Evolutionary conservation across 164 flowering plant genomes (phyloP).

Genomic region (Nymphaea thermarum): DNA sequence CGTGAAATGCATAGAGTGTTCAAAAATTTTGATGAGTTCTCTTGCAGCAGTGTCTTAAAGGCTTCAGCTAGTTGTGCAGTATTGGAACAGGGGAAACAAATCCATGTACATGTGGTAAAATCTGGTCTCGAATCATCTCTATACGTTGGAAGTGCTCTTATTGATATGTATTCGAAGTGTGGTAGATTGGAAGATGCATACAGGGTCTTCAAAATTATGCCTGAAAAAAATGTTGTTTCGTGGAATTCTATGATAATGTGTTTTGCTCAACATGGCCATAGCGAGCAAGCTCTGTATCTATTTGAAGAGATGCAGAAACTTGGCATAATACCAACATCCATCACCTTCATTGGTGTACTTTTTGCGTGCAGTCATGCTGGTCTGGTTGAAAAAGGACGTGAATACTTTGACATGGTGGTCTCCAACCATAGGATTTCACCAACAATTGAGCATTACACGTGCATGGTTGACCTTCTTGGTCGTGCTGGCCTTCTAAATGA

Average conservation of each 20-base stretch:
- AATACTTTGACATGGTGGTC: slow-evolving; percentile 3
- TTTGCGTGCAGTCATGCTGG: slow-evolving; percentile 6
- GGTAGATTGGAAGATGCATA: slow-evolving; percentile 6
- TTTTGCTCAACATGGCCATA: slow-evolving; percentile 5
- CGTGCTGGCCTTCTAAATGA: slow-evolving; percentile 3
- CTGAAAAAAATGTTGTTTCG: slow-evolving; percentile 4
- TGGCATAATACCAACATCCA: slow-evolving; percentile 1
- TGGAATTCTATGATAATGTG: slow-evolving; percentile 7
- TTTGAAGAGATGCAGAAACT: slow-evolving; percentile 2
- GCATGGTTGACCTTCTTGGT: slow-evolving; percentile 9
- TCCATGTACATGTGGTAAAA: slow-evolving; percentile 5
- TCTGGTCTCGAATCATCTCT: slow-evolving; percentile 3
- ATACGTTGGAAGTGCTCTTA: slow-evolving; percentile 4
- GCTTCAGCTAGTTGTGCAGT: slow-evolving; percentile 5
- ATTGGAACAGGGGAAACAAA: slow-evolving; percentile 4
- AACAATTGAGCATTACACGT: slow-evolving; percentile 2
- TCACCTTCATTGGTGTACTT: slow-evolving; percentile 6
- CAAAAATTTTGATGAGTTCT: slow-evolving; percentile 4
- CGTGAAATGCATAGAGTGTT: slow-evolving; percentile 1
- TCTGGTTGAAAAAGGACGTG: slow-evolving; percentile 3
- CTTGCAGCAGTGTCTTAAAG: slow-evolving; percentile 4
- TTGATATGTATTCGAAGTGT: slow-evolving; percentile 8
- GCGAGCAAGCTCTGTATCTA: slow-evolving; percentile 2
- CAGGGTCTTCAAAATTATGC: slow-evolving; percentile 4
- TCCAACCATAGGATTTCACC: slow-evolving; percentile 3